Evolutionary conservation across 2,329 filamentous ascomycete genomes (phyloP).

Genomic region (Penicillium vulpinum): DNA sequence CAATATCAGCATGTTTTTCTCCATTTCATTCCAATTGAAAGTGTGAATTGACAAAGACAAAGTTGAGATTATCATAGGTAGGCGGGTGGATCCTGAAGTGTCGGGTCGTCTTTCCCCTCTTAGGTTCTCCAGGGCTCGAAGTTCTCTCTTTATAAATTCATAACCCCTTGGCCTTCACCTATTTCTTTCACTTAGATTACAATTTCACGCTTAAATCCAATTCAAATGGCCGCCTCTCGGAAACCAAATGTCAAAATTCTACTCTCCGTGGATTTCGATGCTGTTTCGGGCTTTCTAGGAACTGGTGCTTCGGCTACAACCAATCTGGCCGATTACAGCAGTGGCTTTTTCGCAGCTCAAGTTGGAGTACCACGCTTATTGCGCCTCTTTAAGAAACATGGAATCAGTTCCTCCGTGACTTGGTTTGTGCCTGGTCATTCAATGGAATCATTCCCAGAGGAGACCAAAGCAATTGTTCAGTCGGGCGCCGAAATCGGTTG

Average conservation of each 20-base stretch:
- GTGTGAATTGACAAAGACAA: neutral
- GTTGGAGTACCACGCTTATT: slow-evolving; percentile 60
- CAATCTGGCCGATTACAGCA: slow-evolving; percentile 58
- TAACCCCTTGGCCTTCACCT: neutral
- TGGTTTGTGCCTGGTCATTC: slow-evolving; percentile 64
- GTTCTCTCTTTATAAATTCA: neutral
- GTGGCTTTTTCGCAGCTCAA: slow-evolving; percentile 57
- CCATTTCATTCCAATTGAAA: too few species aligned
- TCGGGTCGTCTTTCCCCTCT: slow-evolving; percentile 1
- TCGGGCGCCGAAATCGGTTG: slow-evolving; percentile 56
- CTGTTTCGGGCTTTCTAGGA: slow-evolving; percentile 61
- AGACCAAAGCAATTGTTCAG: slow-evolving; percentile 53
- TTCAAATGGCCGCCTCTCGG: neutral
- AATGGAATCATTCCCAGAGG: slow-evolving; percentile 57
- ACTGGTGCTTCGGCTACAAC: slow-evolving; percentile 53
- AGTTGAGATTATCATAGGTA: too few species aligned
- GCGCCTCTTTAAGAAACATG: slow-evolving; percentile 54
- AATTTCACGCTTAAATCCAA: neutral
- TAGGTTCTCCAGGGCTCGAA: neutral
- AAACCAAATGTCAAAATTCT: slow-evolving; percentile 21
- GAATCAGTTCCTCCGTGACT: slow-evolving; percentile 54
- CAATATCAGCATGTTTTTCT: neutral
- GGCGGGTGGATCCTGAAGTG: slow-evolving; percentile 1
- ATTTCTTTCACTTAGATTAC: neutral
- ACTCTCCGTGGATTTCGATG: slow-evolving; percentile 56